Base-by-base conservation (phyloP, 1,284 basidiomycete genomes). In the Stereum hirsutum region DNA sequence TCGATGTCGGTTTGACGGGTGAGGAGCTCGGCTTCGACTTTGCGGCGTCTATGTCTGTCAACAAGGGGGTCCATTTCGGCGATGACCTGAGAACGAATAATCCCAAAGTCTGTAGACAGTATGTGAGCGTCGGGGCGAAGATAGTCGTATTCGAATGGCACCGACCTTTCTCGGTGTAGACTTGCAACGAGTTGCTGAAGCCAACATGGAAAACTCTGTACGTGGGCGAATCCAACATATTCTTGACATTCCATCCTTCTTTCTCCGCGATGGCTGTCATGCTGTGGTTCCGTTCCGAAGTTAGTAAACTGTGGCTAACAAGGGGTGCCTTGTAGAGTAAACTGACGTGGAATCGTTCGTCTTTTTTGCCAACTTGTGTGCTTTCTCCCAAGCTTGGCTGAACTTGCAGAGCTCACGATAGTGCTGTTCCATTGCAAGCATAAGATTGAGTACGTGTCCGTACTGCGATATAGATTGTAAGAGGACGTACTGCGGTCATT, bases 171-270 rank as follows among this genome's bases (percentile, higher is more conserved):
- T 6, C 15, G 47, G 34, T 0, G 40, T 45, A 3, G 74, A 52
- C 7, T 15, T 11, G 43, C 8, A 72, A 42, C 19, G 63, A 47
- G 7, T 44, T 52, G 31, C 41, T 62, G 49, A 65, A 64, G 25
- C 50, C 49, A 12, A 55, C 54, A 37, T 61, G 58, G 34, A 74
- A 51, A 5, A 54, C 43, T 3, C 56, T 57, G 49, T 62, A 75
- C 4, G 60, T 43, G 5, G 62, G 62, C 4, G 58, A 56, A 8
- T 56, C 52, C 21, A 65, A 31, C 30, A 78, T 52, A 45, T 69
- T 63, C 20, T 47, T 45, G 19, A 56, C 46, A 4, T 59, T 44
- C 65, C 69, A 72, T 8, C 72, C 72, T 46, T 64, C 53, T 14
- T 12, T 26, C 23, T 2, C 15, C 11, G 41, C 41, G 17, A 38